Percentiles rank a stretch among this genome's conserved stretches.
Evolutionary conservation across 78 protist genomes (phyloP).

Genomic region (Dictyostelium intermedium): DNA sequence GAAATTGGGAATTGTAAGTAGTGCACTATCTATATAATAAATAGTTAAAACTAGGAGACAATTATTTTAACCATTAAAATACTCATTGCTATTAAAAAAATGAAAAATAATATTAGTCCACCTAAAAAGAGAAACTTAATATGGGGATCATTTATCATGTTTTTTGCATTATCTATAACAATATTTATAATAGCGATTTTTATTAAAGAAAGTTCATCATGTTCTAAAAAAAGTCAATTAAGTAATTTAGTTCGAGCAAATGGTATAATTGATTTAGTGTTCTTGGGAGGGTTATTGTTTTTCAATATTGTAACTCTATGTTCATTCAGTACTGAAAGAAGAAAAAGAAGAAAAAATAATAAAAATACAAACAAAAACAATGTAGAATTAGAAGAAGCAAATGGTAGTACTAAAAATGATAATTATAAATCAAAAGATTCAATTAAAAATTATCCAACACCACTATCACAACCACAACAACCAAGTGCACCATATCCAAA

Average conservation of each 20-base stretch:
- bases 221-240: not conserved
- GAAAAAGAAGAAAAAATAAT: not conserved
- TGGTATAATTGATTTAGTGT: not conserved
- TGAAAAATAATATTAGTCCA: not conserved
- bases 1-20: conserved; percentile 1
- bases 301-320: not conserved
- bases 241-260: not conserved
- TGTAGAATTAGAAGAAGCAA: not conserved
- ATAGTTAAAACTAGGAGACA: too few species aligned
- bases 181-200: not conserved
- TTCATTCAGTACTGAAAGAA: not conserved
- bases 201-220: not conserved
- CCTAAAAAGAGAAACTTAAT: not conserved
- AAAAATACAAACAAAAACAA: not conserved
- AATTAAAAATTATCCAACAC: not conserved
- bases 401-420: too few species aligned
- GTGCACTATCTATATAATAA: too few species aligned
- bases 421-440: not conserved
- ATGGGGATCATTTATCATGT: not conserved
- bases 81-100: too few species aligned
- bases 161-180: not conserved
- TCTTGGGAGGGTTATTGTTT: not conserved
- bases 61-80: too few species aligned
- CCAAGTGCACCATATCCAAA: not conserved
- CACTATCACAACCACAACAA: not conserved